Conservation (phyloP, 2,329 filamentous ascomycete genomes). For the Alternaria gansuensis region DNA sequence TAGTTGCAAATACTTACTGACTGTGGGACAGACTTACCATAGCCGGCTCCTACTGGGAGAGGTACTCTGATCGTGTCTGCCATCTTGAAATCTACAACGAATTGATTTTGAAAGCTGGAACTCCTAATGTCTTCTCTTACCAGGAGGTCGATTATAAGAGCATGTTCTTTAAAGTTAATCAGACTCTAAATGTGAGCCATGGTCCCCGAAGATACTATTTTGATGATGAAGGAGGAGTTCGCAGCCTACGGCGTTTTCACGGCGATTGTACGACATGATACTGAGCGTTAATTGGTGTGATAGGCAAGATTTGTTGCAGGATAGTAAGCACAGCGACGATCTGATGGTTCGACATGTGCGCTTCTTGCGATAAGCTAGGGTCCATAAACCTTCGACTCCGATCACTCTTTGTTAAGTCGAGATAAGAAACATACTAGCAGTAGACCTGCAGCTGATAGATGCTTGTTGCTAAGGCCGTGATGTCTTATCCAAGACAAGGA, state of each 20-base stretch:
- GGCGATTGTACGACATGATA: conserved; percentile 10
- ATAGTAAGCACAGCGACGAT: conserved; percentile 11
- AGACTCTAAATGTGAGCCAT: conserved; percentile 12
- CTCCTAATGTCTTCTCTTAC: not conserved
- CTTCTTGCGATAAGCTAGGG: conserved; percentile 15
- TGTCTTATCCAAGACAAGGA: conserved; percentile 11
- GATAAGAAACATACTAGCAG: conserved; percentile 6
- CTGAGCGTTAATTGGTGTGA: conserved; percentile 12
- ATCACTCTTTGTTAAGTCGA: not conserved
- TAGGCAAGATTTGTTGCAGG: conserved; percentile 3
- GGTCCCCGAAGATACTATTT: conserved; percentile 2
- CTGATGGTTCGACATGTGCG: conserved; percentile 4
- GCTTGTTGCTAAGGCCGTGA: conserved; percentile 14
- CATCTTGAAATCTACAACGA: conserved; percentile 23
- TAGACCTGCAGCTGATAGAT: conserved; percentile 1
- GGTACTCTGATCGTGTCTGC: conserved; percentile 29
- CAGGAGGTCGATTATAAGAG: not conserved
- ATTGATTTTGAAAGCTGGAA: not conserved
- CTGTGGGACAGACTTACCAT: conserved; percentile 51
- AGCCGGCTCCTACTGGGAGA: conserved; percentile 55
- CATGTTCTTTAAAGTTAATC: not conserved
- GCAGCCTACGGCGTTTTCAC: conserved; percentile 14
- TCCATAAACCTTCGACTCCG: not conserved
- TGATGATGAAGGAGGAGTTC: conserved; percentile 4
- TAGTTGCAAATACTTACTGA: not conserved